A percentile compares a stretch with the other conserved stretches of the same genome.
Evolutionary conservation across 306 rosid species (phyloP).

Genomic region (Glycine latifolia): DNA sequence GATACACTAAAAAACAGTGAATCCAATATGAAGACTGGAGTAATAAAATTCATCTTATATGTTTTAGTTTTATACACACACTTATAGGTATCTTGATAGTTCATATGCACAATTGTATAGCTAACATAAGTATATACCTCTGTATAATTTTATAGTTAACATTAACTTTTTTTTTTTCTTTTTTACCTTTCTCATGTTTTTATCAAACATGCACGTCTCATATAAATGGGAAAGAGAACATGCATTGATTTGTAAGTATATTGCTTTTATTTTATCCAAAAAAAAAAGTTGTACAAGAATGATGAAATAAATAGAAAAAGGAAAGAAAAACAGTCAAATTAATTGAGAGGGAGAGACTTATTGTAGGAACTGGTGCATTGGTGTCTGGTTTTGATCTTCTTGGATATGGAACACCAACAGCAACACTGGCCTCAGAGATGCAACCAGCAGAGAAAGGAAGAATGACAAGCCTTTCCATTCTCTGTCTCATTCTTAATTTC

Average conservation of each 20-base stretch:
- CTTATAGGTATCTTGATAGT: background rate
- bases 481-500: slow-evolving; percentile 64
- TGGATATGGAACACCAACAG: slow-evolving; percentile 68
- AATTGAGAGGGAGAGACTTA: slow-evolving; percentile 58
- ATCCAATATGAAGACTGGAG: background rate
- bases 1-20: too few species aligned
- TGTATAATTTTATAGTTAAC: background rate
- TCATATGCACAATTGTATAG: background rate
- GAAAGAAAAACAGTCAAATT: background rate
- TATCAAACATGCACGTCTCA: background rate
- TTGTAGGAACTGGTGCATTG: slow-evolving; percentile 57
- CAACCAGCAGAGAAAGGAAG: slow-evolving; percentile 95
- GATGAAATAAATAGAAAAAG: background rate
- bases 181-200: background rate
- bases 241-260: background rate
- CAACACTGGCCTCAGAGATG: slow-evolving; percentile 86
- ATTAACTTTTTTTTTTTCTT: background rate
- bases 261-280: background rate
- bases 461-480: slow-evolving; percentile 91
- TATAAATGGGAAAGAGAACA: background rate
- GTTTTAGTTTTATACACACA: background rate
- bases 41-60: background rate
- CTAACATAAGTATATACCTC: background rate
- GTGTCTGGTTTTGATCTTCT: slow-evolving; percentile 63
- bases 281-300: background rate